Evolutionary conservation across 805 yeast genomes (phyloP), one percentile per base, ranked within the genome.

Genomic region (Wickerhamomyces bovis): DNA sequence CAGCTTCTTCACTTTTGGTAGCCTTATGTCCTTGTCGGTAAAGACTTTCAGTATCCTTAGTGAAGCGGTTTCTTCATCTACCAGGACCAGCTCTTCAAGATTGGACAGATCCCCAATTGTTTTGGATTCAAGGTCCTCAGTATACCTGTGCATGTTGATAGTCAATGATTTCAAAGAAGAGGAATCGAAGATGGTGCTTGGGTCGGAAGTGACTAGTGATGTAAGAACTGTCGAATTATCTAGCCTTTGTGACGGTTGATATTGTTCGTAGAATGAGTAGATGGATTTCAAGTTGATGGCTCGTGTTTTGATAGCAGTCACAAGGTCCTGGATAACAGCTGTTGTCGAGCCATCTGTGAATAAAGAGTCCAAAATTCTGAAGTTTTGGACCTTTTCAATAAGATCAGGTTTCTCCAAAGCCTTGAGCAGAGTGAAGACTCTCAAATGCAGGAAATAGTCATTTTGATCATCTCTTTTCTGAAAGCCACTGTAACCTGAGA

Each of bases 21-120:
- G 44, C 9, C 46, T 38, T 4, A 38, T 18, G 3, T 28, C 41
- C 2, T 44, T 38, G 13, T 61, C 58, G 4, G 60, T 12, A 3
- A 71, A 36, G 18, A 50, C 53, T 35, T 67, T 58, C 16, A 76
- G 53, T 7, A 75, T 55, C 19, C 67, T 54, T 8, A 66, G 53
- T 3, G 73, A 62, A 1, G 74, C 68, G 31, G 62, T 54, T 23
- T 69, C 66, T 18, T 64, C 61, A 33, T 69, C 68, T n/a, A 64
- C 61, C 4, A 71, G 49, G 1, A 49, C 43, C 11, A 72, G 42
- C 11, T 60, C 61, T 22, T 56, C 51, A 4, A 68, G 30, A 13
- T 47, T 38, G 1, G 25, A 10, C 3, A 55, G 38, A 6, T 28
- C 35, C 10, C 16, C 36, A 23, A 40, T 19, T 15, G 21, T 16